A percentile compares a stretch with the other conserved stretches of the same genome.
Evolutionary conservation across 2,329 filamentous ascomycete species (phyloP).

Genomic region (Microsporum canis): DNA sequence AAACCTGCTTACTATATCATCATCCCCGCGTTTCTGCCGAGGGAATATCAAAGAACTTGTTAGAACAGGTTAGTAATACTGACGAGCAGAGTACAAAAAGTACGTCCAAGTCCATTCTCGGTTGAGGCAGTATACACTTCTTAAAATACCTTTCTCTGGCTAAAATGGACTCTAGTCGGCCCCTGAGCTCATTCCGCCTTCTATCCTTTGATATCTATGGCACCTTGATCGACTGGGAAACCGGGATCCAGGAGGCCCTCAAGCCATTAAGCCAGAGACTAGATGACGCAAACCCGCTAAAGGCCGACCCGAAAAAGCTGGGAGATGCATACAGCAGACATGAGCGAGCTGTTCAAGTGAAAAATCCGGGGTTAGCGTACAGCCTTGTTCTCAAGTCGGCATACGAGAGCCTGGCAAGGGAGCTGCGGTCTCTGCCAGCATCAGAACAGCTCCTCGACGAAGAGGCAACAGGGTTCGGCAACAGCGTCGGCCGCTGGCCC

Average conservation of each 20-base stretch:
- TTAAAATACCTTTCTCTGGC: background rate
- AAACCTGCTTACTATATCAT: background rate
- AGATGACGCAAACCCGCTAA: slow-evolving; percentile 27
- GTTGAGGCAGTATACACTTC: background rate
- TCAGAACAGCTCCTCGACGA: slow-evolving; percentile 10
- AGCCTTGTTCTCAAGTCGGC: slow-evolving; percentile 45
- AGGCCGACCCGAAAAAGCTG: slow-evolving; percentile 31
- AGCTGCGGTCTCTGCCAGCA: slow-evolving; percentile 19
- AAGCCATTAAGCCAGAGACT: slow-evolving; percentile 33
- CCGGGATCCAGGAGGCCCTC: slow-evolving; percentile 49
- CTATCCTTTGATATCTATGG: slow-evolving; percentile 71
- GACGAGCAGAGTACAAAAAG: background rate
- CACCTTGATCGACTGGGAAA: slow-evolving; percentile 68
- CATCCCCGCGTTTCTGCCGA: background rate
- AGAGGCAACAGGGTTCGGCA: slow-evolving; percentile 39
- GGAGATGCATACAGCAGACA: slow-evolving; percentile 37
- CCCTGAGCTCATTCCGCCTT: slow-evolving; percentile 33
- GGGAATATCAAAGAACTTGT: background rate
- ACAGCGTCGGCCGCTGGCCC: slow-evolving; percentile 42
- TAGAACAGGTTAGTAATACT: background rate
- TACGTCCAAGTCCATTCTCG: background rate
- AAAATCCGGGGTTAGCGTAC: slow-evolving; percentile 50
- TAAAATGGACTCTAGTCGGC: slow-evolving; percentile 4
- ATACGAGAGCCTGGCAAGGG: slow-evolving; percentile 26
- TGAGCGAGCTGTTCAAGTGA: slow-evolving; percentile 40